Evolutionary conservation across 2,329 filamentous ascomycete genomes (phyloP), one percentile per base, ranked within the genome.

Genomic region (Cordyceps pruinosa): DNA sequence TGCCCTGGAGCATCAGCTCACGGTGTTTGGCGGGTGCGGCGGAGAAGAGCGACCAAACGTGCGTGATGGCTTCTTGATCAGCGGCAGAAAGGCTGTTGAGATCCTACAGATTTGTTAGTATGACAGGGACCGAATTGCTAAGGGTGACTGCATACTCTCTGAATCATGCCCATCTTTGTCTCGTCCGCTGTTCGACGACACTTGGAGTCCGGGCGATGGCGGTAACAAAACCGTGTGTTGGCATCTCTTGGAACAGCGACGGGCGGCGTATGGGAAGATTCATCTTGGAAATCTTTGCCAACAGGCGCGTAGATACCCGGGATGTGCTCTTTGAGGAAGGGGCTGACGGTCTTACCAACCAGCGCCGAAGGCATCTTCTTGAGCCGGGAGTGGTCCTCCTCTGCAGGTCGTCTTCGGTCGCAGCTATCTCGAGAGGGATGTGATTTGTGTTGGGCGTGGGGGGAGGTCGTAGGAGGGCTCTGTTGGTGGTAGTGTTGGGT

Each of bases 1-100:
- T 93, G 63, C 94, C 94, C 70, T 96, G 91, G 8, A 99, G 81
- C 89, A 99, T 97, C 59, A 99, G 81, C 61, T 96, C 93, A 64
- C 94, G 87, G 68, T 97, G 93, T 69, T 95, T 96, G 10, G 90
- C 83, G 0, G 94, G 94, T 0, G 94, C 92, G 39, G 94, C 94
- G 0, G 93, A 97, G 76, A 99, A 99, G 48, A 97, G 80, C 0
- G 93, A 96, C 94, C 94, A 99, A 57, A 97, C 92, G 67, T 97
- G 93, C 34, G 92, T 90, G 66, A 99, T 97, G 67, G 89, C 92
- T 73, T 97, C 90, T 73, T 96, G 91, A 70, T 99, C 94, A 62
- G 83, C 85, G 61, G 88, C 83, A 5, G 91, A 87, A 34, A 97
- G 81, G 47, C 82, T 85, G 65, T 93, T 88, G 53, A 97, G 83